Evolutionary conservation across 495 filamentous ascomycete species (phyloP), one percentile per base, ranked within the genome.

Genomic region (Tuber brumale): DNA sequence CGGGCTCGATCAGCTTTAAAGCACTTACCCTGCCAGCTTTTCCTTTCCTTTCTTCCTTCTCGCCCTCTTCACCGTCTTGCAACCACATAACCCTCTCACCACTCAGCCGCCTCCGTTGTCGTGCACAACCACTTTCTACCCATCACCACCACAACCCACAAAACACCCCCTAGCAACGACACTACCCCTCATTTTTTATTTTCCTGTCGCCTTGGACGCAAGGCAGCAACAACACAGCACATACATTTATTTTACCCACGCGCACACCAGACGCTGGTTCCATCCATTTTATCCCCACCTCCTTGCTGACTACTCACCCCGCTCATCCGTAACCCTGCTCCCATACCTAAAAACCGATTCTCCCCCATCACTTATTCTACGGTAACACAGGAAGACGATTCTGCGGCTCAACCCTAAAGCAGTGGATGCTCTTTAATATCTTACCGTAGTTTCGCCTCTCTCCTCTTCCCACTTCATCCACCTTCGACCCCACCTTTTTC

Each of bases 11-110:
- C 61, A 79, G 76, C 78, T 80, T 80, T 80, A 80, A 80, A 80
- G 78, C 77, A 80, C 78, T 80, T 80, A 80, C 78, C 78, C 78
- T 80, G 78, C 78, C 78, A 80, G 78, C 74, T 80, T 77, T 75
- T 57, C 77, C 83, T 42, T 85, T 84, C 72, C 83, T 84, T 57
- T 82, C 82, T 51, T 84, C 82, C 74, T 86, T 86, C 75, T 86
- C 85, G 57, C 86, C 85, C 41, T 85, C 85, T 48, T 85, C 85
- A 72, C 84, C 84, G 51, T 84, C 83, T 51, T 79, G 76, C 57
- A 85, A 77, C 51, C 84, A 81, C 71, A 85, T 70, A 84, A 78
- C 83, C 70, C 82, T 79, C 70, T 83, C 78, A 80, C 76, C 77
- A 78, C 76, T 74, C 75, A 76, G 41, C 75, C 71, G 69, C 42